Evolutionary conservation across 2,329 filamentous ascomycete species (phyloP).

Genomic region (Scorias spongiosa): DNA sequence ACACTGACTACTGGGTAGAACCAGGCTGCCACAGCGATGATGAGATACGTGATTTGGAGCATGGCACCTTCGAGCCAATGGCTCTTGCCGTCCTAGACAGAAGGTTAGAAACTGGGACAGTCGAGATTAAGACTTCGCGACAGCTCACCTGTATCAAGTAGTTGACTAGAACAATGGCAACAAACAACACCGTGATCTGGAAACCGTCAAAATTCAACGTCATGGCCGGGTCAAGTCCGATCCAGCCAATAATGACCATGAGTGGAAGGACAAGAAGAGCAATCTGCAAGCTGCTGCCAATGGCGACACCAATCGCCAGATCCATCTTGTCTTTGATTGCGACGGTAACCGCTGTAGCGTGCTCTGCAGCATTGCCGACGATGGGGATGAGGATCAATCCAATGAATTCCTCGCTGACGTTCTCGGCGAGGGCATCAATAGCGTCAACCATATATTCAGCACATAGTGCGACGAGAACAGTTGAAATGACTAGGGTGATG

Average conservation of each 20-base stretch:
- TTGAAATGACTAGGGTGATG: constrained; percentile 54
- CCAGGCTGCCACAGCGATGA: constrained; percentile 46
- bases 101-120: neutral
- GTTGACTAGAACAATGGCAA: constrained; percentile 41
- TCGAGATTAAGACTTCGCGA: constrained; percentile 9
- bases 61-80: constrained; percentile 46
- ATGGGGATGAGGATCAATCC: constrained; percentile 50
- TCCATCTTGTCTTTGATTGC: constrained; percentile 55
- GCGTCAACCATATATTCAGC: constrained; percentile 49
- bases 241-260: constrained; percentile 46
- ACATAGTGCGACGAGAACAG: constrained; percentile 66
- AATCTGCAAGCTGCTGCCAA: constrained; percentile 52
- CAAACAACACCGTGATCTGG: constrained; percentile 55
- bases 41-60: constrained; percentile 44
- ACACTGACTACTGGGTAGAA: constrained; percentile 21
- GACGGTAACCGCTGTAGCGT: constrained; percentile 46
- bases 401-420: constrained; percentile 44
- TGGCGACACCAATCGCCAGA: constrained; percentile 48
- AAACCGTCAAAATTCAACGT: constrained; percentile 77
- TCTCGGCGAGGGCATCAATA: constrained; percentile 39
- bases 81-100: constrained; percentile 21
- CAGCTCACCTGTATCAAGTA: constrained; percentile 48
- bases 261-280: constrained; percentile 47
- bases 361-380: constrained; percentile 51
- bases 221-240: constrained; percentile 41